Evolutionary conservation across 345 rosid genomes (phyloP), one percentile per base, ranked within the genome.

Genomic region (Capsella bursapastoris): DNA sequence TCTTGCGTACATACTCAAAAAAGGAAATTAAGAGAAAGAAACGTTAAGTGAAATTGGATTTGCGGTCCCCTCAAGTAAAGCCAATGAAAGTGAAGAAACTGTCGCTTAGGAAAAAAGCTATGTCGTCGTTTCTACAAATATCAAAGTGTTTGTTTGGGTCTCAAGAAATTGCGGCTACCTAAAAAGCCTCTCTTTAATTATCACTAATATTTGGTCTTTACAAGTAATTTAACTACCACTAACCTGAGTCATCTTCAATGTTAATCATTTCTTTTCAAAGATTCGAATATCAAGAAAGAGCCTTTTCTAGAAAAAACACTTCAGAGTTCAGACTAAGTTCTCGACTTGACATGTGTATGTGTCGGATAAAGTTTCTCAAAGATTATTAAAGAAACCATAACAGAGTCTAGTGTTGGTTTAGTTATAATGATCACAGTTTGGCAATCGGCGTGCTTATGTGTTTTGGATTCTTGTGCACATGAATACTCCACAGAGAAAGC

Each of bases 161-260:
- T 86, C 90, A 84, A 90, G 88, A 86, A 84, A 86, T 73, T 86
- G 87, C 91, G 86, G 91, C 90, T 75, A 16, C 86, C 79, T 65
- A 69, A 68, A 78, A 74, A 66, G 45, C 16, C 35, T 32, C 29
- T 29, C 55, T 18, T 37, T 37, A 66, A 68, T 63, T 44, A 70
- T 56, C 53, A 64, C 51, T 58, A 80, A 16, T 70, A 44, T 27
- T 35, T 78, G 67, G 60, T 66, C 66, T 66, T 74, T 74, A 66
- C 66, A 74, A 59, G 50, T 41, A 66, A 44, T 29, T 32, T 35
- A 63, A 31, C 18, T 41, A 72, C 43, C 70, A 73, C 70, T 64
- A 76, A 69, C 34, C 64, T 75, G 60, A 10, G 8, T 48, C 61
- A 34, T 63, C 31, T 48, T 57, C 37, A 12, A 35, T 70, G 27